Evolutionary conservation across 345 rosid genomes (phyloP), one percentile per base, ranked within the genome.

Genomic region (Acer yangbiense): DNA sequence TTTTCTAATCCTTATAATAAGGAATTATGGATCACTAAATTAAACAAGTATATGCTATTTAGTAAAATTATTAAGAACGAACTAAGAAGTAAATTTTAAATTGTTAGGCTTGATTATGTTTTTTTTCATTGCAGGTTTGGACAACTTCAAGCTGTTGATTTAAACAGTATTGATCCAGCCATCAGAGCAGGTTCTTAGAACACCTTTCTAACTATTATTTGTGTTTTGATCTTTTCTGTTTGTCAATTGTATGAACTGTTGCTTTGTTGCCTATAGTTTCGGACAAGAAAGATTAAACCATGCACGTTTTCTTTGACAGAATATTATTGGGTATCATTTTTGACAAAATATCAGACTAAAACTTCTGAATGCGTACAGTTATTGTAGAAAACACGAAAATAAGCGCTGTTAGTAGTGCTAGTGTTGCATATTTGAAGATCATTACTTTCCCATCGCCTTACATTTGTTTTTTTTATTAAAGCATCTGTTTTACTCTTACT

Each of bases 141-240:
- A 43, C 95, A 94, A 82, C 97, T 94, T 83, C 98, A 91, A 85
- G 90, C 87, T 69, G 93, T 88, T 81, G 95, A 94, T 80, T 92
- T 94, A 44, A 82, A 73, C 74, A 86, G 86, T 78, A 89, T 94
- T 4, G 93, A 94, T 78, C 97, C 97, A 3, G 88, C 98, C 12
- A 63, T 94, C 63, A 81, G 96, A 92, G 96, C 97, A 87, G 97
- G 96, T 94, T 65, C 79, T 46, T 75, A 9, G 50, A 76, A 65
- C 1, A 20, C 35, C 70, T 58, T 18, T 68, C 41, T n/a, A 44
- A 12, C 41, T 23, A 2, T 50, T 41, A 11, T 13, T 64, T 46
- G 1, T 23, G 12, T 17, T 14, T 3, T 13, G 3, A 14, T 1
- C 9, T 74, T 63, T 2, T 61, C 29, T 46, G 18, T 27, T 64